phyloP scores from a whole-genome alignment of 2,329 filamentous ascomycete genomes.

The Diaporthe longicolla region DNA sequence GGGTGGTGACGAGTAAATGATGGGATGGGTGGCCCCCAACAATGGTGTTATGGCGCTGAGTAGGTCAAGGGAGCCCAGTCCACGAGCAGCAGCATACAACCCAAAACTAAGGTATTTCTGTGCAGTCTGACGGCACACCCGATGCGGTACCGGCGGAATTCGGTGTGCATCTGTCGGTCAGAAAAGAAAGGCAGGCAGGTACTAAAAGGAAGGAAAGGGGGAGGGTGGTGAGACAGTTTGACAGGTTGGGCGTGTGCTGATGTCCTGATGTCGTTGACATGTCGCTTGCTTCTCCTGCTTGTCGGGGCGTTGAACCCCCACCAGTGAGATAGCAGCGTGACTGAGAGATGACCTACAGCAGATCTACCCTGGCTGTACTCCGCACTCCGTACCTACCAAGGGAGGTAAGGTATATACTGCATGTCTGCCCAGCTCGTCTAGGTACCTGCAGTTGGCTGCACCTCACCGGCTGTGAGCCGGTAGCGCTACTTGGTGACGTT shows the following conservation, averaged over 20 bases:
- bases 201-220: neutral
- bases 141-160: constrained; percentile 25
- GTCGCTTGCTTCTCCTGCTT: constrained; percentile 9
- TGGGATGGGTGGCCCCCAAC: constrained; percentile 25
- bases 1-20: constrained; percentile 31
- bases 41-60: constrained; percentile 28
- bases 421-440: neutral
- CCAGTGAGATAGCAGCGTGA: constrained; percentile 16
- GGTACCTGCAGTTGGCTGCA: constrained; percentile 23
- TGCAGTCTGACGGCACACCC: neutral
- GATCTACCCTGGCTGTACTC: neutral
- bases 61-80: constrained; percentile 26
- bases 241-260: constrained; percentile 28
- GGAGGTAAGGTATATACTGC: neutral
- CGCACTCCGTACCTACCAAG: neutral
- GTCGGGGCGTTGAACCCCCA: constrained; percentile 18
- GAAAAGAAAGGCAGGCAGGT: constrained; percentile 10
- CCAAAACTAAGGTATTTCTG: constrained; percentile 19
- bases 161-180: constrained; percentile 13
- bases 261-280: constrained; percentile 32
- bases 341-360: constrained; percentile 29
- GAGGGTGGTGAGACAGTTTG: constrained; percentile 25
- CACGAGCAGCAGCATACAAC: constrained; percentile 8
- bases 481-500: constrained; percentile 28
- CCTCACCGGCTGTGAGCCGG: constrained; percentile 4